phyloP scores from a whole-genome alignment of 2,329 filamentous ascomycete genomes.

The Peltaster fructicola region DNA sequence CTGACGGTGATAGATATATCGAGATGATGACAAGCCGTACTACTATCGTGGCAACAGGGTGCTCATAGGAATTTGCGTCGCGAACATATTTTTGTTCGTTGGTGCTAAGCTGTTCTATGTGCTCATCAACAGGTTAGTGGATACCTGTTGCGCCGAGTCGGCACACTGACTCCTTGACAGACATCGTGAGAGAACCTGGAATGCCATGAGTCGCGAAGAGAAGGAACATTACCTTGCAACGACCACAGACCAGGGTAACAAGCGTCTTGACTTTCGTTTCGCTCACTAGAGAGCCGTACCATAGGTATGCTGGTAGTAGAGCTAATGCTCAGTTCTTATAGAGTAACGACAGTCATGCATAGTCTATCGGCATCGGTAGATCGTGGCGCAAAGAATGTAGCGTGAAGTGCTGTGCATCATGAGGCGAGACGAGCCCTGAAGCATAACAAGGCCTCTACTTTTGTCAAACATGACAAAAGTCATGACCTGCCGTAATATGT shows the following conservation, averaged over 20 bases:
- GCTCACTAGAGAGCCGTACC: conserved; percentile 12
- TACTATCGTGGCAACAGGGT: conserved; percentile 38
- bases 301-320: no score
- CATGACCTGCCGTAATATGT: no score
- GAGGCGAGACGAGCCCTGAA: no score
- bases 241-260: conserved; percentile 22
- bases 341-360: no score
- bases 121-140: conserved; percentile 25
- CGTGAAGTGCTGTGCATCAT: no score
- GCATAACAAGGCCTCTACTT: no score
- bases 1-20: conserved; percentile 11
- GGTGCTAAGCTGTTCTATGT: conserved; percentile 37
- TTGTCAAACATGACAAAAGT: no score
- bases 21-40: conserved; percentile 11
- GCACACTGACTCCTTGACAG: no score
- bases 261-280: conserved; percentile 24
- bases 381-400: no score
- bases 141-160: conserved; percentile 2
- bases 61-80: conserved; percentile 31
- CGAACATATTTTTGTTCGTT: conserved; percentile 34
- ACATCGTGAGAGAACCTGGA: conserved; percentile 29
- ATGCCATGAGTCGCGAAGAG: conserved; percentile 31
- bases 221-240: conserved; percentile 30
- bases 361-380: no score
- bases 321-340: no score